Conservation (phyloP, 2,329 filamentous ascomycete genomes). For the Aureobasidium sp. region DNA sequence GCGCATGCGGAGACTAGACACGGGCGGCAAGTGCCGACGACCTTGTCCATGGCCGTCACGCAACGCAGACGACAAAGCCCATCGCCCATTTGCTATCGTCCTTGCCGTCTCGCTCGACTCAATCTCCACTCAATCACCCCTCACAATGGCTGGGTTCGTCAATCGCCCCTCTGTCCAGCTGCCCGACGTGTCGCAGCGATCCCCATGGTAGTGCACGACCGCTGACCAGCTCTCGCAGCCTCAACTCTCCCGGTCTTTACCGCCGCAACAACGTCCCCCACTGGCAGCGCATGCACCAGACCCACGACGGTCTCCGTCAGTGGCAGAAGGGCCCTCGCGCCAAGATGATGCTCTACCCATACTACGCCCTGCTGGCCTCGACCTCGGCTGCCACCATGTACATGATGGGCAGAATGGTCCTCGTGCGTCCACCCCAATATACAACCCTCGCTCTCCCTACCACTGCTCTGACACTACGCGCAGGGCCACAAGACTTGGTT, state of each 20-base stretch:
- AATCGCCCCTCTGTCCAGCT: not conserved
- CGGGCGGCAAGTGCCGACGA: not conserved
- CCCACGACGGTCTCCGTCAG: slow-evolving; percentile 61
- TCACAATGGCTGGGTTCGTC: slow-evolving; percentile 37
- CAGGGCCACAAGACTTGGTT: slow-evolving; percentile 71
- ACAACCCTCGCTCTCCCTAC: not conserved
- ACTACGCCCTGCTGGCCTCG: slow-evolving; percentile 45
- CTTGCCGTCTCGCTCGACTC: not conserved
- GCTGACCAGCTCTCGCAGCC: slow-evolving; percentile 8
- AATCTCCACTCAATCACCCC: slow-evolving; percentile 26
- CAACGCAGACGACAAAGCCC: not conserved
- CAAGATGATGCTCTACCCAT: slow-evolving; percentile 58
- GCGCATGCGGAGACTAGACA: not conserved
- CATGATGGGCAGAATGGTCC: slow-evolving; percentile 63
- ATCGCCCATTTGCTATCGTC: not conserved
- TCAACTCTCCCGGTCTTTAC: slow-evolving; percentile 44
- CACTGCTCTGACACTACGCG: not conserved
- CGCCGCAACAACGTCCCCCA: slow-evolving; percentile 68
- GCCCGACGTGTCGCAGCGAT: not conserved
- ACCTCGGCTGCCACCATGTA: slow-evolving; percentile 49
- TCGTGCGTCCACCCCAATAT: slow-evolving; percentile 30
- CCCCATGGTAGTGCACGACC: not conserved
- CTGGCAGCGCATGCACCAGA: slow-evolving; percentile 68
- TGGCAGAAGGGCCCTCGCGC: slow-evolving; percentile 67
- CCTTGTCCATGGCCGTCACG: not conserved